Base-by-base conservation (phyloP, 768 basidiomycete genomes). In the Kwoniella pini region DNA sequence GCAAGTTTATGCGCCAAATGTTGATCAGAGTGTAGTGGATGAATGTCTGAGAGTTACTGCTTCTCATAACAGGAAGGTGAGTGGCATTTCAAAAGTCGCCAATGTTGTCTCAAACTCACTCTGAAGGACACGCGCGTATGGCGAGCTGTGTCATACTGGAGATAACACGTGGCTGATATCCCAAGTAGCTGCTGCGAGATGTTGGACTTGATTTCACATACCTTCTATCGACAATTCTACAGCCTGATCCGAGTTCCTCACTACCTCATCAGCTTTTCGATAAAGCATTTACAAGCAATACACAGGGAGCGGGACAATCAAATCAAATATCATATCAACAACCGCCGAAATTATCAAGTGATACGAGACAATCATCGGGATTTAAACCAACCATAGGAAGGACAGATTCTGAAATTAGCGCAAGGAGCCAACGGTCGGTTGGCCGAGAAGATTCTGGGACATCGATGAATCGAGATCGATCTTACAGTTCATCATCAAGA, bases 131-230 rank as follows among this genome's bases (percentile, higher is more conserved):
- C n/a, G n/a, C n/a, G n/a, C n/a, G n/a, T n/a, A n/a, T n/a, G n/a
- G n/a, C n/a, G n/a, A n/a, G n/a, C n/a, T n/a, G n/a, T n/a, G n/a
- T n/a, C n/a, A 31, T 52, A 19, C n/a, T 31, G 17, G n/a, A 43
- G 5, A 10, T 5, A 21, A 43, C 42, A 11, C 6, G 9, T 4
- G 30, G 38, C 55, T 57, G 44, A 57, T 39, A 3, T 21, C 11
- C 6, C 6, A 31, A 10, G 30, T 65, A 91, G 89, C 84, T 95
- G 15, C 82, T 97, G 5, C 87, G 91, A 80, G 94, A 97, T 70
- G 91, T 87, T 71, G 94, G 94, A 1, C 85, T 97, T 33, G 94
- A 96, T 80, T 96, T 97, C 76, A 88, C 88, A 22, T 92, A 88
- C 80, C 82, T 95, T n/a, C 82, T 97, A n/a, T 86, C 90, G 31